A percentile compares a stretch with the other conserved stretches of the same genome.
phyloP scores from a whole-genome alignment of 2,329 filamentous ascomycete species.

The Neonectria hederae region DNA sequence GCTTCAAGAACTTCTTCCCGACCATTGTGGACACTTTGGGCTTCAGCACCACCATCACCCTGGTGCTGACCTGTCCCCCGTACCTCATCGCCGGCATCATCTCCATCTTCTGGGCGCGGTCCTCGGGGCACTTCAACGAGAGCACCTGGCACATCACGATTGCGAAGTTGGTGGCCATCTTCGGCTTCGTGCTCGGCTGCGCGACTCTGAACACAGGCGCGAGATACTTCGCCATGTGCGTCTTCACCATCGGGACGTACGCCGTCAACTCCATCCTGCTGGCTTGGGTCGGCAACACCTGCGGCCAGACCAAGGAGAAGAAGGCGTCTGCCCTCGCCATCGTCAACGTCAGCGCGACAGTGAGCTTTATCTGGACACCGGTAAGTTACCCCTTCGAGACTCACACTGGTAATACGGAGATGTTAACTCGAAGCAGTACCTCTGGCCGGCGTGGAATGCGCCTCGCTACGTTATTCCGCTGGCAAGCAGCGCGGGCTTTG shows the following conservation, averaged over 20 bases:
- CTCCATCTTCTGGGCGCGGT: slow-evolving; percentile 37
- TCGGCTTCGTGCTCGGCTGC: slow-evolving; percentile 37
- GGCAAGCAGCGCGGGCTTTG: slow-evolving; percentile 38
- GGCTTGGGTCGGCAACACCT: slow-evolving; percentile 53
- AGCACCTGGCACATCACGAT: slow-evolving; percentile 56
- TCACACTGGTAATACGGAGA: not conserved
- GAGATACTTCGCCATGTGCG: slow-evolving; percentile 43
- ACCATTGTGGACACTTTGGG: slow-evolving; percentile 37
- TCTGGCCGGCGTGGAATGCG: slow-evolving; percentile 34
- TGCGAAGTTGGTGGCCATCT: slow-evolving; percentile 52
- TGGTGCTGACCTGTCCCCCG: slow-evolving; percentile 49
- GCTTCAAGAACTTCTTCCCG: slow-evolving; percentile 49
- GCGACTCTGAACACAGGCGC: slow-evolving; percentile 39
- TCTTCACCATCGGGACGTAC: slow-evolving; percentile 44
- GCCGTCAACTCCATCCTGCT: slow-evolving; percentile 56
- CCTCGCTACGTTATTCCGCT: slow-evolving; percentile 35
- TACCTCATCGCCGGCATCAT: slow-evolving; percentile 50
- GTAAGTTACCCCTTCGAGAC: not conserved
- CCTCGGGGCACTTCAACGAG: slow-evolving; percentile 55
- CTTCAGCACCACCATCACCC: slow-evolving; percentile 34
- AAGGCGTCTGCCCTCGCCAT: slow-evolving; percentile 54
- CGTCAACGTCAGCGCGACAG: slow-evolving; percentile 32
- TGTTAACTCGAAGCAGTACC: slow-evolving; percentile 22
- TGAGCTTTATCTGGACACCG: slow-evolving; percentile 36
- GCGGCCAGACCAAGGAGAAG: slow-evolving; percentile 59